phyloP scores from a whole-genome alignment of 1,284 basidiomycete species.

The Porodaedalea pini region DNA sequence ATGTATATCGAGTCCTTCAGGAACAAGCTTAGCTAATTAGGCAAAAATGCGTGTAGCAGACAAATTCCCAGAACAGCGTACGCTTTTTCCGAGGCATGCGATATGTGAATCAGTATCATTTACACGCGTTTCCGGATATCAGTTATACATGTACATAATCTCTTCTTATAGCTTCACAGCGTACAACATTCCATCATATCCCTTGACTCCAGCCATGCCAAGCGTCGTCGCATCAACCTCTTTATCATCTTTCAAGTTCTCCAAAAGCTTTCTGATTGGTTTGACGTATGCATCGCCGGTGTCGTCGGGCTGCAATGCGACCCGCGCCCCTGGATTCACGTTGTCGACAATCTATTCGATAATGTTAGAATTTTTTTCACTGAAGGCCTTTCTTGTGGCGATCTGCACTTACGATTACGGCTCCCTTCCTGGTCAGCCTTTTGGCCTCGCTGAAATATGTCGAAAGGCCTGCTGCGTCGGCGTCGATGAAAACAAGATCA shows the following conservation, averaged over 20 bases:
- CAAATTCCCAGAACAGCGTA: too few species aligned
- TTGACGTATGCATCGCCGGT: slow-evolving; percentile 35
- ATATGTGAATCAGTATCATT: too few species aligned
- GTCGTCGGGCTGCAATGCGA: slow-evolving; percentile 38
- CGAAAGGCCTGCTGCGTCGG: slow-evolving; percentile 27
- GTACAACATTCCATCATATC: slow-evolving; percentile 60
- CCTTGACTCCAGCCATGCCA: slow-evolving; percentile 57
- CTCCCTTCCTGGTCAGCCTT: slow-evolving; percentile 26
- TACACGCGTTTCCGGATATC: too few species aligned
- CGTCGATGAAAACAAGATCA: slow-evolving; percentile 33
- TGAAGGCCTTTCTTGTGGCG: not conserved
- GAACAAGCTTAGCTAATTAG: too few species aligned
- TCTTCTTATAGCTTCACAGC: slow-evolving; percentile 32
- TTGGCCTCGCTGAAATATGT: slow-evolving; percentile 28
- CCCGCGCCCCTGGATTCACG: slow-evolving; percentile 48
- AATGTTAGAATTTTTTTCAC: not conserved
- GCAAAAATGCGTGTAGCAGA: too few species aligned
- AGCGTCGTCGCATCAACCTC: slow-evolving; percentile 60
- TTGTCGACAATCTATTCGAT: slow-evolving; percentile 61
- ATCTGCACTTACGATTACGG: slow-evolving; percentile 24
- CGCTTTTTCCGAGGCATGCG: too few species aligned
- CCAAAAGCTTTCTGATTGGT: slow-evolving; percentile 49
- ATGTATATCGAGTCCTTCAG: too few species aligned
- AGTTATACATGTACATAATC: too few species aligned
- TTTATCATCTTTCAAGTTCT: slow-evolving; percentile 45